Evolutionary conservation across 2,329 filamentous ascomycete species (phyloP), one percentile per base, ranked within the genome.

Genomic region (Diaporthe ampelina): DNA sequence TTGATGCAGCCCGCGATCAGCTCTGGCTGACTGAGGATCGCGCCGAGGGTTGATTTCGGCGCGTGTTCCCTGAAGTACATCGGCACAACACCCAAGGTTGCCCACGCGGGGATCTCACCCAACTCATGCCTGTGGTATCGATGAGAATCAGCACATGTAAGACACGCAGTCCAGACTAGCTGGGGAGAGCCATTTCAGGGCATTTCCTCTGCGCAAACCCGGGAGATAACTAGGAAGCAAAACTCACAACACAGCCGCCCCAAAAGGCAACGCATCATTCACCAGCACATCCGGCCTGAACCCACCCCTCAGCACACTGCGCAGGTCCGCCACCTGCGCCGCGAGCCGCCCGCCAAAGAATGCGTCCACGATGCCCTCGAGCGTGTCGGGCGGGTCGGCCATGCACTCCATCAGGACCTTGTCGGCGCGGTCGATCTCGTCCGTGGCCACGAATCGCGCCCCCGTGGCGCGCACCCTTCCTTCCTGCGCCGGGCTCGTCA

Each of bases 181-280:
- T 1, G 8, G 3, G 3, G 17, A 32, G 6, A 32, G 17, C 26
- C 54, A 19, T 17, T 26, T 58, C 56, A 15, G 9, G 32, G 2
- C n/a, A 15, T 19, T 19, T 21, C 5, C 57, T 17, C 13, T 4
- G 40, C 2, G 15, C 40, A 1, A 17, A 7, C 13, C 40, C 3
- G 7, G 15, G 15, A 21, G n/a, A 32, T 6, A 11, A 50, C 21
- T 21, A n/a, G 40, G 15, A 43, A 43, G 5, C 1, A 19, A 67
- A 11, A 67, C 63, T 19, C 63, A 67, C 63, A 67, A 19, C 3
- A 83, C 83, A n/a, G 79, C 80, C 1, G 81, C 82, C 7, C 83
- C 83, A 35, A 82, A 78, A 1, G 83, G 83, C 73, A 84, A 76
- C n/a, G 83, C 83, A 74, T 84, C 83, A 57, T 84, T 82, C 1